A percentile compares a stretch with the other conserved stretches of the same genome.
Conservation (phyloP, 352 stramenopile species). For the Phytophthora chlamydospora region DNA sequence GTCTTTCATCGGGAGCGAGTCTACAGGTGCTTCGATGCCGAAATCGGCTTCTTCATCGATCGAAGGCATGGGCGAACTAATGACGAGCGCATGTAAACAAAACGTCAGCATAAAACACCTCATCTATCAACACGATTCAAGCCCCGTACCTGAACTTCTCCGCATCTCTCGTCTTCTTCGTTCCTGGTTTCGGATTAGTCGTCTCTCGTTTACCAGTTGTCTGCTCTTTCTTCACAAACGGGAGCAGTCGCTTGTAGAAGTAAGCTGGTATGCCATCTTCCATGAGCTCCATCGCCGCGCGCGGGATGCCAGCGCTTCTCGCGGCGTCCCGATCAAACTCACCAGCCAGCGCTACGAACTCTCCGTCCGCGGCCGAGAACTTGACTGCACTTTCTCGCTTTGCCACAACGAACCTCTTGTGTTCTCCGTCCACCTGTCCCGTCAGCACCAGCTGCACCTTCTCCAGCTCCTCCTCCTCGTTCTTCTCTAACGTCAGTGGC, state of each 20-base stretch:
- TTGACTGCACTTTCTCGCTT: constrained; percentile 45
- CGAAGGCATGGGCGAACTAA: constrained; percentile 10
- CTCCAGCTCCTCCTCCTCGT: neutral
- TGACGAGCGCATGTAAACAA: neutral
- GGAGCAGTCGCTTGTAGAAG: constrained; percentile 40
- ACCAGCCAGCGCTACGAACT: constrained; percentile 51
- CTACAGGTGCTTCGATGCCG: constrained; percentile 5
- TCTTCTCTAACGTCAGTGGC: constrained; percentile 21
- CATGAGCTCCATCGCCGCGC: constrained; percentile 53
- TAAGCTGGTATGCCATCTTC: constrained; percentile 58
- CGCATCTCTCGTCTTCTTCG: constrained; percentile 11
- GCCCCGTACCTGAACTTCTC: constrained; percentile 16
- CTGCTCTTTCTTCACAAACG: constrained; percentile 26
- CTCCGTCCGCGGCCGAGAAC: constrained; percentile 49
- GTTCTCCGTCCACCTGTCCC: constrained; percentile 35
- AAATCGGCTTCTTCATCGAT: constrained; percentile 14
- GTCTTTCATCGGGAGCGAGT: constrained; percentile 2
- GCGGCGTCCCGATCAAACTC: constrained; percentile 48
- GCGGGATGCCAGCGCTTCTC: constrained; percentile 39
- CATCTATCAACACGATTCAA: neutral
- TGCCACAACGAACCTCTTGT: constrained; percentile 39
- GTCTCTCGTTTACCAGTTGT: constrained; percentile 4
- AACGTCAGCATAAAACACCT: neutral
- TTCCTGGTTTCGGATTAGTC: constrained; percentile 3
- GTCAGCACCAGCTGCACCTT: constrained; percentile 43